A percentile compares a stretch with the other conserved stretches of the same genome.
phyloP scores from a whole-genome alignment of 805 yeast genomes.

The Komagataella pastoris region DNA sequence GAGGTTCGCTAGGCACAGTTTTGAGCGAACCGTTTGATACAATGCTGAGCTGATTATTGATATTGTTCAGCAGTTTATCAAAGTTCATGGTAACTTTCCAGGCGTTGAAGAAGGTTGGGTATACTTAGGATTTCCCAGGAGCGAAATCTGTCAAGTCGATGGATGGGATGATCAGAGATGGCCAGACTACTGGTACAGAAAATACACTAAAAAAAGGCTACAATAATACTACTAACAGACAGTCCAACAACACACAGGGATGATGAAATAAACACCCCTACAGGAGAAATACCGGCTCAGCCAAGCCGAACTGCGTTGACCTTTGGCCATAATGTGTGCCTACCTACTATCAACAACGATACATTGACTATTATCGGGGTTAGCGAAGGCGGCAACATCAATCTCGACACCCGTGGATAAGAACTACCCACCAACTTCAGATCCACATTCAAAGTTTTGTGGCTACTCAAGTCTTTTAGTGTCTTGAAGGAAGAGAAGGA shows the following conservation, averaged over 20 bases:
- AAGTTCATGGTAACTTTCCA: not conserved
- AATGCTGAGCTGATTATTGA: not conserved
- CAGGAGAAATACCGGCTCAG: not conserved
- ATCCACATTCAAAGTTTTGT: constrained; percentile 1
- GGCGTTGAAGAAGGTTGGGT: too few relatives aligned
- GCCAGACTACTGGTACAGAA: not conserved
- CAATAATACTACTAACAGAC: not conserved
- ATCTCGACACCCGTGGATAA: not conserved
- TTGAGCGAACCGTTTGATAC: not conserved
- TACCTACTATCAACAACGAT: not conserved
- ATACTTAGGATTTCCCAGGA: not conserved
- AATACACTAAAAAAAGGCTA: not conserved
- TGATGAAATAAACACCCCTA: not conserved
- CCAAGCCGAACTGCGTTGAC: not conserved
- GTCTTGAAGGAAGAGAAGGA: not conserved
- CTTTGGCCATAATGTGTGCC: not conserved
- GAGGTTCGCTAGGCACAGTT: not conserved
- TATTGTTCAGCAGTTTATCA: not conserved
- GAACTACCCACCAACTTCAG: constrained; percentile 5
- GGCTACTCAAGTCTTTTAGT: not conserved
- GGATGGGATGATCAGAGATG: not conserved
- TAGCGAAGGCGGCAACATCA: not conserved
- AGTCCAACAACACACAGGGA: not conserved
- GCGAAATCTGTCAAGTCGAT: not conserved
- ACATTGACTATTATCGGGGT: not conserved